Evolutionary conservation across 1,284 basidiomycete species (phyloP).

Genomic region (Xerocomus nothofagi): DNA sequence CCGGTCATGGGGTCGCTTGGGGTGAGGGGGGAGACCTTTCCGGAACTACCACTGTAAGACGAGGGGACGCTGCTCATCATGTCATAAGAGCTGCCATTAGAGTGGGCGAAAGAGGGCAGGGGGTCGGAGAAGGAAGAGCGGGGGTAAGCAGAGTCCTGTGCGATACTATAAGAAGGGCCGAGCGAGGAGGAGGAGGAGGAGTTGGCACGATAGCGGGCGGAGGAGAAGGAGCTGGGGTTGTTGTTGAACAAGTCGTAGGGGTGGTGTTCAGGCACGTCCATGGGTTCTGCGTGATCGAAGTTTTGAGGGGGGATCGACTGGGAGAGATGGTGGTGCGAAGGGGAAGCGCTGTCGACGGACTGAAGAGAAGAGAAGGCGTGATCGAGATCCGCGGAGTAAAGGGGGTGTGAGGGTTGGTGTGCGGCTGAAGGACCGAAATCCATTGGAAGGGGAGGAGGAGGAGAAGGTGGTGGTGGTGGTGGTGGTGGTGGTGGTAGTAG

Average conservation of each 20-base stretch:
- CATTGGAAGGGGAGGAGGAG: conserved; percentile 39
- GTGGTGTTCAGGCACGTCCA: conserved; percentile 51
- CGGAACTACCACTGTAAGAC: conserved; percentile 57
- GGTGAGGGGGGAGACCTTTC: conserved; percentile 72
- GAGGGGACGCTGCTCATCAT: conserved; percentile 60
- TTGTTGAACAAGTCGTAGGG: conserved; percentile 62
- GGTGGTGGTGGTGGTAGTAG: conserved; percentile 19
- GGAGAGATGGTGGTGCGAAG: conserved; percentile 36
- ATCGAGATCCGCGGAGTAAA: conserved; percentile 56
- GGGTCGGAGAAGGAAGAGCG: conserved; percentile 59
- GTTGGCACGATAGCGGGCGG: conserved; percentile 63
- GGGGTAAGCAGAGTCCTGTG: conserved; percentile 56
- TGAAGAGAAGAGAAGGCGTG: conserved; percentile 43
- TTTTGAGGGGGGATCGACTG: conserved; percentile 38
- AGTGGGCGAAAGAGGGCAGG: conserved; percentile 53
- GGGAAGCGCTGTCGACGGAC: conserved; percentile 34
- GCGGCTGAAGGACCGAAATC: conserved; percentile 48
- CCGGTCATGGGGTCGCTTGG: conserved; percentile 60
- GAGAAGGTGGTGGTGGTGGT: conserved; percentile 20
- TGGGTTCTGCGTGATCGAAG: conserved; percentile 44
- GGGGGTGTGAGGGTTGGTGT: conserved; percentile 38
- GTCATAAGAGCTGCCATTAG: conserved; percentile 57
- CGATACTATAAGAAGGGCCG: conserved; percentile 50
- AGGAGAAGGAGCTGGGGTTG: conserved; percentile 47
- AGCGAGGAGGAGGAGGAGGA: conserved; percentile 66